Percentiles rank a stretch among this genome's conserved stretches.
Evolutionary conservation across 1,284 basidiomycete genomes (phyloP).

Genomic region (Ceratobasidium papillatum): DNA sequence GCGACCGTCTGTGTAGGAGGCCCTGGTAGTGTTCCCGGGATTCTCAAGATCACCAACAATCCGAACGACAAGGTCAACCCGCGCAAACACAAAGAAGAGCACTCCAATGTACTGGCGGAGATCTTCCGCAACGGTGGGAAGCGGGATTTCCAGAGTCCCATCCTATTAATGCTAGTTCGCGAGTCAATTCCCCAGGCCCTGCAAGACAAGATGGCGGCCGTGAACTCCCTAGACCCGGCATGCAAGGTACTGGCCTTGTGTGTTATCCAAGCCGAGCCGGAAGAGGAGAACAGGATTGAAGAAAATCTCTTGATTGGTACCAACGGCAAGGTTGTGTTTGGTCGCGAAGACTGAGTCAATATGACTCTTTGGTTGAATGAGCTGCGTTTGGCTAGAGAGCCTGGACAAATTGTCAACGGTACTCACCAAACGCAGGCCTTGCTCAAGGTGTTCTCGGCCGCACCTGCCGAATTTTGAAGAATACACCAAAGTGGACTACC

Average conservation of each 20-base stretch:
- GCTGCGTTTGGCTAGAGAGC: not conserved
- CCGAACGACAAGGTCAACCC: slow-evolving; percentile 12
- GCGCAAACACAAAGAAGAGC: not conserved
- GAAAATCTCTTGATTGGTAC: not conserved
- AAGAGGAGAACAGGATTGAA: not conserved
- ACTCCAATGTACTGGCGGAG: not conserved
- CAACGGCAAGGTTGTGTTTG: not conserved
- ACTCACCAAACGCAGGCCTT: not conserved
- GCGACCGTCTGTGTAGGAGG: not conserved
- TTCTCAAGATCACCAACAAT: not conserved
- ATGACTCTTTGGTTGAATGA: not conserved
- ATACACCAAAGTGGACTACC: not conserved
- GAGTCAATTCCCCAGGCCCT: not conserved
- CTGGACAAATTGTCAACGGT: not conserved
- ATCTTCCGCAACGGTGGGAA: not conserved
- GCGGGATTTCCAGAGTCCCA: not conserved
- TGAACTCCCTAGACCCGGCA: not conserved
- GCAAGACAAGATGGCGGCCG: not conserved
- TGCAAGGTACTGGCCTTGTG: not conserved
- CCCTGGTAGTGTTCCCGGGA: not conserved
- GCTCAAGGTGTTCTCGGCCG: not conserved
- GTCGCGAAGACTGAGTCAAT: not conserved
- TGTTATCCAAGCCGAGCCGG: not conserved
- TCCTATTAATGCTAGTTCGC: not conserved
- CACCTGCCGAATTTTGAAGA: not conserved